These are phyloP conservation scores for Sphaerosporella brunnea DNA, from an alignment of 495 filamentous ascomycete species.

Conservation along the genomic window DNA sequence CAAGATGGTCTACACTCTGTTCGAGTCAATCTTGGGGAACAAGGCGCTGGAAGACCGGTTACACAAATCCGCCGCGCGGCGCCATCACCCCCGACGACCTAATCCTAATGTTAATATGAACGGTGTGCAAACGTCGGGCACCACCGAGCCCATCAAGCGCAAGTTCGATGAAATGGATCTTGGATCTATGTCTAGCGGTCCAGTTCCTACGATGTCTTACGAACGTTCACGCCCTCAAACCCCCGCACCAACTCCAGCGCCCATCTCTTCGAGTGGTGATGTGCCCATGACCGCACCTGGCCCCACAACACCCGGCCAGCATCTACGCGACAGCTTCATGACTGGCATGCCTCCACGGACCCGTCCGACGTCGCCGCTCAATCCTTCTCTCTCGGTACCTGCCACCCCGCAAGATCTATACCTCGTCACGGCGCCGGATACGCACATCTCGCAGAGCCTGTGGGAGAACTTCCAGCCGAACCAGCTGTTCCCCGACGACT, in stretches of 20 bases:
- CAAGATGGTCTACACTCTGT: constrained; percentile 95
- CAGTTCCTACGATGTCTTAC: constrained; percentile 80
- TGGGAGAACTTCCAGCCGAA: constrained; percentile 99
- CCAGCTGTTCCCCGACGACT: constrained; percentile 85
- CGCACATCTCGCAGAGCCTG: constrained; percentile 75
- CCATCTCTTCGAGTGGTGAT: constrained; percentile 17
- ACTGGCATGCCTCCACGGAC: constrained; percentile 47
- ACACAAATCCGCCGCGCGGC: constrained; percentile 81
- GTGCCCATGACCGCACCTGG: constrained; percentile 24
- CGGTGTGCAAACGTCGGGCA: constrained; percentile 10
- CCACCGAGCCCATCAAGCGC: constrained; percentile 46
- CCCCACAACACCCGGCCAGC: constrained; percentile 11
- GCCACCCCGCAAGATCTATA: constrained; percentile 86
- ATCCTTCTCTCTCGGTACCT: constrained; percentile 66
- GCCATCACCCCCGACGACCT: constrained; percentile 50
- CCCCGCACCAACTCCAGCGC: constrained; percentile 35
- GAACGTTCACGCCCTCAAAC: constrained; percentile 91
- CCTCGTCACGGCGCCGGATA: constrained; percentile 83
- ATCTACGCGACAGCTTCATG: constrained; percentile 46
- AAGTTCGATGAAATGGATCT: constrained; percentile 97
- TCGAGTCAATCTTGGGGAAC: constrained; percentile 93
- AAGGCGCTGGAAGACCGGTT: constrained; percentile 86
- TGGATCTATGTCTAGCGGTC: constrained; percentile 66
- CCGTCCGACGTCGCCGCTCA: constrained; percentile 79
- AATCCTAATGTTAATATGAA: constrained; percentile 30